Base-by-base conservation (phyloP, 768 basidiomycete genomes). In the Porphyrellus cyaneotinctus region DNA sequence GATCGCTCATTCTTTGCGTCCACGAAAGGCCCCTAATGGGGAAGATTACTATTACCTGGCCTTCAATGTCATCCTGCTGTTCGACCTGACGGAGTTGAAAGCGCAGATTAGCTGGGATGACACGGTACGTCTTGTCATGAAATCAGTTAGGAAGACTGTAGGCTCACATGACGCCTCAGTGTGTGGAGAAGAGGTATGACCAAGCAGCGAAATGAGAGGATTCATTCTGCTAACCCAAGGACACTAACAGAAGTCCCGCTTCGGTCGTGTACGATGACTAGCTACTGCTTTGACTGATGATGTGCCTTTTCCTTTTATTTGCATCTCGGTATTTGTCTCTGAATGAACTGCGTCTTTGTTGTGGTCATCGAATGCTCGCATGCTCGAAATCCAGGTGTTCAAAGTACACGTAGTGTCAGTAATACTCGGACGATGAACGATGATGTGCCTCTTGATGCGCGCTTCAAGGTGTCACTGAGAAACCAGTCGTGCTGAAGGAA, bases 41-140 rank as follows among this genome's bases (percentile, higher is more conserved):
- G 24, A 14, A 23, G 24, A 37, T 7, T 63, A 52, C 30, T 66
- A 66, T 51, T 10, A 11, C 22, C 46, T 66, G 24, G 28, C 60
- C 0, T 72, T 64, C 43, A 64, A 72, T 5, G 59, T 78, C 4
- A 55, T 77, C 14, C 47, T 79, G 14, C 61, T 69, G 11, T 73
- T 76, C 43, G 78, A 77, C 2, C 49, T 71, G 11, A 74, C 76
- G 0, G 78, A 79, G 48, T 52, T 78, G 30, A 74, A 75, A 53
- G 78, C 76, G 0, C 72, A 77, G 32, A 69, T 77, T 24, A 59
- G 66, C 2, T 79, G 78, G 78, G 59, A 58, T 11, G 70, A 78
- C 9, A 33, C 8, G 56, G 62, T 62, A 11, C 30, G 56, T 43
- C 32, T 18, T 22, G 6, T 30, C 12, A 22, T 44, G 4, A 1